phyloP scores from a whole-genome alignment of 257 asterid species.

The Striga asiatica region DNA sequence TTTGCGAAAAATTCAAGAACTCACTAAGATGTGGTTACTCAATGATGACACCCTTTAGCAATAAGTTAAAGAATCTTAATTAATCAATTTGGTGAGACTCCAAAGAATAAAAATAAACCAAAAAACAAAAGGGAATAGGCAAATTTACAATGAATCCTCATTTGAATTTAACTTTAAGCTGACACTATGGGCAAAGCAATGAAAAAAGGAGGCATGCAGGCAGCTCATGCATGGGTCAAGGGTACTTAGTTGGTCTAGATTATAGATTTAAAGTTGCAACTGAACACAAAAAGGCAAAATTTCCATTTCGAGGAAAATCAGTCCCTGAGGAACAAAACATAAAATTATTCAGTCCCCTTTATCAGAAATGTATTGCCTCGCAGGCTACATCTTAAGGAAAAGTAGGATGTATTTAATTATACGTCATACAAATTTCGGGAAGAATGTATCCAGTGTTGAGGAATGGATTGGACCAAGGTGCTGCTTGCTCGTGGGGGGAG shows the following conservation, averaged over 20 bases:
- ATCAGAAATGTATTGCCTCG: background rate
- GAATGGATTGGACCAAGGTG: background rate
- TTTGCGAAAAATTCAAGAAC: background rate
- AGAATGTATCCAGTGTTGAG: background rate
- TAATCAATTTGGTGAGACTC: background rate
- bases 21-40: background rate
- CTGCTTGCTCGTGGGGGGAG: background rate
- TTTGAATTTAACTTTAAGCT: background rate
- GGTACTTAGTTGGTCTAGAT: background rate
- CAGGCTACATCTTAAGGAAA: background rate
- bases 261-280: background rate
- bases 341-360: background rate
- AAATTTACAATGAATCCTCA: no score
- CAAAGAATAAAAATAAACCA: no score
- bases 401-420: background rate
- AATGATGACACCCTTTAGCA: background rate
- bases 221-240: background rate
- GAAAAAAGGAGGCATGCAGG: background rate
- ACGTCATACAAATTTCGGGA: background rate
- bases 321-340: background rate
- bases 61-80: background rate
- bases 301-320: background rate
- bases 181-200: background rate
- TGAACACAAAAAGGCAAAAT: background rate
- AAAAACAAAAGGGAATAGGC: background rate